Evolutionary conservation across 2,329 filamentous ascomycete species (phyloP), one percentile per base, ranked within the genome.

Genomic region (Ophiocordyceps camponoti-floridani): DNA sequence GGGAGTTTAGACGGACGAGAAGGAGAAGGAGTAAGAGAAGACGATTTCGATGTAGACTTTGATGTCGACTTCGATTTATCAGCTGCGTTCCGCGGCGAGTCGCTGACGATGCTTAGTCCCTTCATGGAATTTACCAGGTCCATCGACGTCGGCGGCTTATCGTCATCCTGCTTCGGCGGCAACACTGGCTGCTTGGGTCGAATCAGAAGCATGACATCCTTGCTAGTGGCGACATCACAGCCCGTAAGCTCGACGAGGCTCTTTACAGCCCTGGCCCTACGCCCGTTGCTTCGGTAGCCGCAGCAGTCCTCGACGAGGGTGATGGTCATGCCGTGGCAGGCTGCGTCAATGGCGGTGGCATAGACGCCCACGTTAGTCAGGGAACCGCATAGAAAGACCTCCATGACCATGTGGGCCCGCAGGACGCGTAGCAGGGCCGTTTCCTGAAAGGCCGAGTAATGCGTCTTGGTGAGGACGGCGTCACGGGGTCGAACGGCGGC

Each of bases 261-360:
- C 44, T 73, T 70, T 51, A 93, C 67, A 0, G 88, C 82, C 50
- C 75, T 69, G 41, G 75, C 66, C 52, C 94, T 86, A 40, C 85
- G 76, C 16, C 67, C 61, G 47, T 78, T 74, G 52, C 69, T 78
- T 42, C 84, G 77, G 55, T 81, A 94, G 11, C 87, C 88, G 45
- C 94, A 77, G 59, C 88, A 95, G 58, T 96, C 87, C 44, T 91
- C 80, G 37, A 96, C 67, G 12, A 96, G 67, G 5, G 83, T 91
- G 54, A 95, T 85, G n/a, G 77, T 70, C 54, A 94, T 79, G 4
- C 88, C 91, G 59, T 95, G 83, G 18, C 82, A 76, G 2, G 85
- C 88, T 11, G 89, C 91, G 56, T 95, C 91, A 49, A 94, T 70
- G 4, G 87, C 87, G 1, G 89, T 95, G 8, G 91, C 89, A 57